Conservation (phyloP, 768 basidiomycete species). For the Suillus sp. region DNA sequence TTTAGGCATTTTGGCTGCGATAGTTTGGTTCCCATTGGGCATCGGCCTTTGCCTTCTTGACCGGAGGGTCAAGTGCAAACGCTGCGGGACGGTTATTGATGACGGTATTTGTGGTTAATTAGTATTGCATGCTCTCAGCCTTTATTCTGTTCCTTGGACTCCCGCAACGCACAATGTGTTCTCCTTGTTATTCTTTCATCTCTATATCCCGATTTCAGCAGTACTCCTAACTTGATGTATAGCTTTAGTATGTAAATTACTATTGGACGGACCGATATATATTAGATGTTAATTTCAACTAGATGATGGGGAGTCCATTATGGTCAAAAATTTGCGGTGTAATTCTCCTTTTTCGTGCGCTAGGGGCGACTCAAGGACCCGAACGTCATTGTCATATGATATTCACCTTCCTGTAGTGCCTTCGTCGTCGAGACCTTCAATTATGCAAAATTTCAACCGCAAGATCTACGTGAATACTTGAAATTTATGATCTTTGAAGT, state of each 20-base stretch:
- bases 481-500: neutral
- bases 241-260: neutral
- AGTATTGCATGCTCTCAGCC: neutral
- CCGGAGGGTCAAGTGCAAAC: constrained; percentile 61
- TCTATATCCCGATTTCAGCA: neutral
- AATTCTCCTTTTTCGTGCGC: no score
- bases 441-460: neutral
- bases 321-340: no score
- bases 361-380: no score
- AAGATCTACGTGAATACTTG: neutral
- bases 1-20: constrained; percentile 74
- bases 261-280: neutral
- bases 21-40: constrained; percentile 87
- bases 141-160: neutral
- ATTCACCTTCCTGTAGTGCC: no score
- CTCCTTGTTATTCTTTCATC: neutral
- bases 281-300: neutral
- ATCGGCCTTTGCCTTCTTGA: constrained; percentile 79
- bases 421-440: neutral
- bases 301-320: no score
- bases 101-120: constrained; percentile 37
- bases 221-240: neutral
- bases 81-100: constrained; percentile 45
- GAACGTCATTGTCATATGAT: no score
- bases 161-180: no score